phyloP scores from a whole-genome alignment of 805 yeast genomes.

The Pichia scutulata region DNA sequence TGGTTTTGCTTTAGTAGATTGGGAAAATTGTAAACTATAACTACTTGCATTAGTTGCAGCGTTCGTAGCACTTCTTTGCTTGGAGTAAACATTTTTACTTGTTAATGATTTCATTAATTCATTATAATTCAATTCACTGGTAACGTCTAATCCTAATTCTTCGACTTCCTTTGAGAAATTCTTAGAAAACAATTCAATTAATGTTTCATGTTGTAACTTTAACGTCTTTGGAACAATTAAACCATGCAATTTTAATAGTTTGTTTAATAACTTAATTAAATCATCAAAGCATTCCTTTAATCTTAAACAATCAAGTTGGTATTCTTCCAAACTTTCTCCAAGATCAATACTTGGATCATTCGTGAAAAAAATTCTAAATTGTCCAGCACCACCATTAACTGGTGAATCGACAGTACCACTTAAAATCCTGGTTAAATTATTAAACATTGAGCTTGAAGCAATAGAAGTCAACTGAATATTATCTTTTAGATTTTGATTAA shows the following conservation, averaged over 20 bases:
- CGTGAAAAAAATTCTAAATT: constrained; percentile 60
- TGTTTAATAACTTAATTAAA: constrained; percentile 53
- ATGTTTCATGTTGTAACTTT: constrained; percentile 57
- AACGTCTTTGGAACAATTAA: constrained; percentile 49
- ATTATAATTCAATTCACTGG: constrained; percentile 15
- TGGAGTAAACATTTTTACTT: constrained; percentile 13
- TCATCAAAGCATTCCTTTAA: constrained; percentile 54
- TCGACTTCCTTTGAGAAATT: constrained; percentile 64
- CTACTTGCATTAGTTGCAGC: not conserved
- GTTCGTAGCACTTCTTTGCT: constrained; percentile 6
- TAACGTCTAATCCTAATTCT: constrained; percentile 28
- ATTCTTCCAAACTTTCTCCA: constrained; percentile 18
- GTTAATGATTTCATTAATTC: constrained; percentile 14
- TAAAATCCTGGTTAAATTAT: constrained; percentile 60
- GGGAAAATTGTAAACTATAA: not conserved
- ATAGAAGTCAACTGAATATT: constrained; percentile 23
- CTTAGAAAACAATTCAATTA: constrained; percentile 53
- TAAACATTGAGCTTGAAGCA: constrained; percentile 36
- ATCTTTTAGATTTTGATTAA: constrained; percentile 36
- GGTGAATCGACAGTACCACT: constrained; percentile 90
- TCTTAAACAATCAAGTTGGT: constrained; percentile 18
- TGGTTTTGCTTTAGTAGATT: not conserved
- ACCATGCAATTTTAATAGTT: constrained; percentile 65
- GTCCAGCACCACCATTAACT: constrained; percentile 87
- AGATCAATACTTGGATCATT: constrained; percentile 8